These are phyloP conservation scores for Pestalotiopsis sp. DNA, from an alignment of 2,329 filamentous ascomycete genomes.

Conservation along the genomic window DNA sequence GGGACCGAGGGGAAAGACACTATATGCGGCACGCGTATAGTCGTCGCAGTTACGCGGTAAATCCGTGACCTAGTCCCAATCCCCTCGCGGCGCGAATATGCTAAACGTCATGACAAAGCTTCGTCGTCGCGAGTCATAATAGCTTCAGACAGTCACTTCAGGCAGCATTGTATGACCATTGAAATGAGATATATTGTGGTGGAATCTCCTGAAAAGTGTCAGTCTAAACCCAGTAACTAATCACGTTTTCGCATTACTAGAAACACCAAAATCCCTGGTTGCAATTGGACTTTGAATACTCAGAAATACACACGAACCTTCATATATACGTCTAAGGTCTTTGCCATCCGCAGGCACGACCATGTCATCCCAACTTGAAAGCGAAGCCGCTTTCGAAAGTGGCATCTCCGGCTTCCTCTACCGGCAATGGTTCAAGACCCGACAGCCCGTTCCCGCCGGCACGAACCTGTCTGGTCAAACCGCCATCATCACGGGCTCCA, in stretches of 20 bases:
- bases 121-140: background rate
- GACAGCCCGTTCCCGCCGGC: constrained; percentile 4
- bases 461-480: constrained; percentile 11
- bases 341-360: background rate
- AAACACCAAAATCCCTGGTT: too few species aligned
- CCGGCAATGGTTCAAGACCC: constrained; percentile 11
- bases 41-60: background rate
- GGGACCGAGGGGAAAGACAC: background rate
- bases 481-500: constrained; percentile 53
- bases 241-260: too few species aligned
- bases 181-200: too few species aligned
- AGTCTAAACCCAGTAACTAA: too few species aligned
- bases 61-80: background rate
- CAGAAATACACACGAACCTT: too few species aligned
- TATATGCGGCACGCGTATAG: background rate
- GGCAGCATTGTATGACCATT: too few species aligned
- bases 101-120: constrained; percentile 1
- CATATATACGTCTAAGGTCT: too few species aligned
- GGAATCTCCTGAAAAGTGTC: too few species aligned
- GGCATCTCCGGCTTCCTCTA: constrained; percentile 12
- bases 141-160: too few species aligned
- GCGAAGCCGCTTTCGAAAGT: constrained; percentile 11
- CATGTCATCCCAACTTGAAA: constrained; percentile 10
- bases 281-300: too few species aligned
- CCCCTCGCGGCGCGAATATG: background rate